Conservation (phyloP, 495 filamentous ascomycete species). For the Cercophora scortea region DNA sequence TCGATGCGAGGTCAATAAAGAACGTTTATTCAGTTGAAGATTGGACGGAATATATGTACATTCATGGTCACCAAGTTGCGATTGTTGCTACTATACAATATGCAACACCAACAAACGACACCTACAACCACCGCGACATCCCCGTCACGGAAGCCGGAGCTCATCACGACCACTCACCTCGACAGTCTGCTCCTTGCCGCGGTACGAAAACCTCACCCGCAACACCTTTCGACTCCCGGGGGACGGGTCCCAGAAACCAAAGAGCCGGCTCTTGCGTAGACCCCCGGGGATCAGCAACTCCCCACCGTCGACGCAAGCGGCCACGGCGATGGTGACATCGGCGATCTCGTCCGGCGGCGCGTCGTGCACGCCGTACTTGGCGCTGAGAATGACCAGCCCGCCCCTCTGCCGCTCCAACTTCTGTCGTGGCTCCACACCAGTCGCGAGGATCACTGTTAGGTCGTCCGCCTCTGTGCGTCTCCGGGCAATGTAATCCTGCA, state of each 20-base stretch:
- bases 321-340: slow-evolving; percentile 26
- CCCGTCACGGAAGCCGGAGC: slow-evolving; percentile 27
- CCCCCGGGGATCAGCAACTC: slow-evolving; percentile 14
- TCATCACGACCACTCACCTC: slow-evolving; percentile 41
- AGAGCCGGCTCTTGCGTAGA: slow-evolving; percentile 36
- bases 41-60: neutral
- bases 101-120: neutral
- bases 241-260: slow-evolving; percentile 52
- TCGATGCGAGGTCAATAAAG: neutral
- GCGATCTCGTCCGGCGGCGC: slow-evolving; percentile 25
- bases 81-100: neutral
- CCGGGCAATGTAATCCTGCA: slow-evolving; percentile 35
- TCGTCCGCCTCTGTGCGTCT: slow-evolving; percentile 41
- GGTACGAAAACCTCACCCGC: slow-evolving; percentile 45
- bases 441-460: slow-evolving; percentile 44
- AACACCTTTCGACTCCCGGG: slow-evolving; percentile 44
- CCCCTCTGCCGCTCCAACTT: slow-evolving; percentile 26
- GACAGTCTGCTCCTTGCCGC: slow-evolving; percentile 36
- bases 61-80: neutral
- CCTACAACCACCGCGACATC: neutral
- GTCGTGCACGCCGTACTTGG: slow-evolving; percentile 23
- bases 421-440: slow-evolving; percentile 42
- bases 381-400: slow-evolving; percentile 22
- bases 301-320: slow-evolving; percentile 17
- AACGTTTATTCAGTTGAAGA: neutral